phyloP scores from a whole-genome alignment of 2,329 filamentous ascomycete species.

The Rutstroemia sp. region DNA sequence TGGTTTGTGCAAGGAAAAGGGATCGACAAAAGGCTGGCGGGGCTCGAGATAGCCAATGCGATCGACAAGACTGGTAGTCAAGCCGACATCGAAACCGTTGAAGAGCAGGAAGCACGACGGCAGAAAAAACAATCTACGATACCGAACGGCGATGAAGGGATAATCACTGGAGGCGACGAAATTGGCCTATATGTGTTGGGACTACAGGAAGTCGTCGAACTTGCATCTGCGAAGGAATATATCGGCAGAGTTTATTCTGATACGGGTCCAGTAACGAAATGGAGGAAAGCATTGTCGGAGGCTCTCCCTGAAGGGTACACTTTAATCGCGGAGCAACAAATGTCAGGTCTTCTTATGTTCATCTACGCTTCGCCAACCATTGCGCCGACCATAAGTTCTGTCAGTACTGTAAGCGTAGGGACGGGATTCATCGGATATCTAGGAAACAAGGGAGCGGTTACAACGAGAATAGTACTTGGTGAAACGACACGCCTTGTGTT shows the following conservation, averaged over 20 bases:
- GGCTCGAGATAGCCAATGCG: slow-evolving; percentile 40
- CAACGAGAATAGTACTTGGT: slow-evolving; percentile 73
- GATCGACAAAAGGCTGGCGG: slow-evolving; percentile 54
- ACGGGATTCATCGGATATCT: slow-evolving; percentile 89
- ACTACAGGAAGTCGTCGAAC: slow-evolving; percentile 85
- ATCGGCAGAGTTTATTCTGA: slow-evolving; percentile 67
- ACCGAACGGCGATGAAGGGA: slow-evolving; percentile 34
- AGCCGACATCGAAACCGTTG: slow-evolving; percentile 36
- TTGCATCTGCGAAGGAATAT: slow-evolving; percentile 73
- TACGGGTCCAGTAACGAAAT: slow-evolving; percentile 62
- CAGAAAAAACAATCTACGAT: slow-evolving; percentile 35
- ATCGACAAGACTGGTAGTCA: slow-evolving; percentile 26
- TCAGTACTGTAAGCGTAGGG: slow-evolving; percentile 76
- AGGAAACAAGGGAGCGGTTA: slow-evolving; percentile 91
- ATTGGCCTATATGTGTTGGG: slow-evolving; percentile 86
- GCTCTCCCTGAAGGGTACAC: slow-evolving; percentile 72
- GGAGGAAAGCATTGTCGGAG: slow-evolving; percentile 69
- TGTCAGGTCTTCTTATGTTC: slow-evolving; percentile 77
- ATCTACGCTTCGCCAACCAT: slow-evolving; percentile 79
- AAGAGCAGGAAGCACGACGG: slow-evolving; percentile 39
- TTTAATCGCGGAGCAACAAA: slow-evolving; percentile 72
- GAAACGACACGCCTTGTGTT: slow-evolving; percentile 87
- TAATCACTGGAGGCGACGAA: slow-evolving; percentile 52
- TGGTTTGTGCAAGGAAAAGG: slow-evolving; percentile 84
- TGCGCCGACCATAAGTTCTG: slow-evolving; percentile 65